Conservation (phyloP, 2,329 filamentous ascomycete species). For the Stachybotrys chlorohalonatus region DNA sequence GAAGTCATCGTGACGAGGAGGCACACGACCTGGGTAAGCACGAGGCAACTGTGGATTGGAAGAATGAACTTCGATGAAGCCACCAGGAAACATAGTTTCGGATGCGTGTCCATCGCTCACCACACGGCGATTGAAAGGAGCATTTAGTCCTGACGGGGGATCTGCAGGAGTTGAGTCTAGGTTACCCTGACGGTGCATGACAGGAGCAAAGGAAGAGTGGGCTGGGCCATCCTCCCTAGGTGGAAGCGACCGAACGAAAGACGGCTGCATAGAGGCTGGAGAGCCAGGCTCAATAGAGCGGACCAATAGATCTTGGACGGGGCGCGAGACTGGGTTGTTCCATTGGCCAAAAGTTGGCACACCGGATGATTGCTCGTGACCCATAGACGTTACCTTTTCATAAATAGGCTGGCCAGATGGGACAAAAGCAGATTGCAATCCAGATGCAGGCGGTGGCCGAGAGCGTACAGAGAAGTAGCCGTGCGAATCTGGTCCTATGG, state of each 20-base stretch:
- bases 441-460: constrained; percentile 7
- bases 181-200: constrained; percentile 10
- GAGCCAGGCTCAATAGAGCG: constrained; percentile 36
- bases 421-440: constrained; percentile 10
- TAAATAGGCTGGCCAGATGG: constrained; percentile 6
- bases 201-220: constrained; percentile 1
- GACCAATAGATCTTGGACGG: constrained; percentile 32
- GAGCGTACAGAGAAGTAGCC: constrained; percentile 7
- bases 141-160: constrained; percentile 8
- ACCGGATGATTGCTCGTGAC: constrained; percentile 8
- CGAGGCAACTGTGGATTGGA: neutral
- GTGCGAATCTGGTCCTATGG: neutral
- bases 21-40: neutral
- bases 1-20: neutral
- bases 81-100: constrained; percentile 3
- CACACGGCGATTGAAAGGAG: constrained; percentile 6
- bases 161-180: constrained; percentile 11
- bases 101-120: constrained; percentile 7
- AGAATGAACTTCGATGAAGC: constrained; percentile 2
- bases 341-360: constrained; percentile 11
- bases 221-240: constrained; percentile 7
- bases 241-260: constrained; percentile 23
- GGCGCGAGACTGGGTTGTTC: constrained; percentile 5
- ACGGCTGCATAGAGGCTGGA: constrained; percentile 22
- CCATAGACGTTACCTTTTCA: constrained; percentile 17